Base-by-base conservation (phyloP, 139 green algal species). In the Mesotaenium endlicherianum region DNA sequence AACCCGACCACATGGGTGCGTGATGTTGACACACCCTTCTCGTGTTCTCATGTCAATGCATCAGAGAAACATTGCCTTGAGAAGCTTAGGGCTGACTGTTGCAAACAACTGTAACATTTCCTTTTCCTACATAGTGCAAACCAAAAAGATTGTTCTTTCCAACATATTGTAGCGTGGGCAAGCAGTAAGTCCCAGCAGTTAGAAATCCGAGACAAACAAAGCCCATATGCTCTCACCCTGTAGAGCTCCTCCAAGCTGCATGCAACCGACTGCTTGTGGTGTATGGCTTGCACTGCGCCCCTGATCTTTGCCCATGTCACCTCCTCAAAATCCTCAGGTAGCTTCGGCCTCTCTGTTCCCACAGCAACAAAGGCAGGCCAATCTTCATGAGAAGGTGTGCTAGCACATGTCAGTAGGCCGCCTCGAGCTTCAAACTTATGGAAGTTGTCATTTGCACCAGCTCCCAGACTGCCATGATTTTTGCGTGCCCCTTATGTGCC, bases 221-320 rank as follows among this genome's bases (percentile, higher is more conserved):
- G 14, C 14, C 31, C 42, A 34, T 16, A 8, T 68, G 14, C 20
- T 81, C 80, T 78, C 40, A 87, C 83, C 39, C 85, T 83, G 82
- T 98, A 99, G 30, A 99, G 91, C 80, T 97, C 92, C 84, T 99
- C 95, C 72, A 98, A 78, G 86, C 91, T 96, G 72, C 60, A 89
- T 8, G 88, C 82, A 3, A 97, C 93, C 6, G 91, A 81, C n/a
- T 82, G 82, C 84, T 96, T 93, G 31, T 74, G 42, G 69, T 97
- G 93, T 38, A 99, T 93, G 17, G 95, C 95, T 1, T 82, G 17
- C 17, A 99, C 91, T 11, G 95, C 94, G 17, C 90, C 82, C 45
- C 89, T 72, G 4, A 99, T 90, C 82, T 95, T 95, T 43, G 44
- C 75, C 95, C 95, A 98, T 60, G 93, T 97, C 2, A 49, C 83